These are phyloP conservation scores for Cochlearia excelsa DNA, from an alignment of 345 rosid species.

Conservation along the genomic window DNA sequence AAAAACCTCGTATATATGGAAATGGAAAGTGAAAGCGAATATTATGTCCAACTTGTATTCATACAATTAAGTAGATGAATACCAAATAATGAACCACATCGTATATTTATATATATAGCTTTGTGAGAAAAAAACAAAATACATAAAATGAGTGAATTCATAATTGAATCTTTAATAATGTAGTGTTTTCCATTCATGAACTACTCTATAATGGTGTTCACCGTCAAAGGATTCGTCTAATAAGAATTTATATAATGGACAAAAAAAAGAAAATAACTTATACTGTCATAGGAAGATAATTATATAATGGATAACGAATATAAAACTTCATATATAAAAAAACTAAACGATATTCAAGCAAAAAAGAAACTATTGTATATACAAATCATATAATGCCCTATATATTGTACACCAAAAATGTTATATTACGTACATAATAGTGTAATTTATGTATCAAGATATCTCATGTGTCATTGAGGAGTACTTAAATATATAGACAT, in stretches of 20 bases:
- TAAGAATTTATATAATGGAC: too few species aligned
- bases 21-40: not conserved
- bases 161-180: slow-evolving; percentile 35
- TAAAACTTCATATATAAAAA: too few species aligned
- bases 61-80: not conserved
- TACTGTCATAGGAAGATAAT: too few species aligned
- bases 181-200: not conserved
- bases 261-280: too few species aligned
- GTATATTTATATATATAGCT: not conserved
- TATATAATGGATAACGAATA: too few species aligned
- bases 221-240: too few species aligned
- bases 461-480: not conserved
- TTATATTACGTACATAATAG: too few species aligned
- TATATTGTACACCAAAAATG: too few species aligned
- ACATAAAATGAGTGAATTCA: slow-evolving; percentile 31
- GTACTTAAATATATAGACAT: not conserved
- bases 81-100: not conserved
- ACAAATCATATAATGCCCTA: too few species aligned
- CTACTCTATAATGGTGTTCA: not conserved
- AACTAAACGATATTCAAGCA: too few species aligned
- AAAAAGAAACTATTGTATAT: too few species aligned
- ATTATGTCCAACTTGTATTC: slow-evolving; percentile 6
- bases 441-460: too few species aligned
- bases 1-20: slow-evolving; percentile 19
- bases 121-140: slow-evolving; percentile 13